phyloP scores from a whole-genome alignment of 768 basidiomycete genomes.

The Termitomyces sp. region DNA sequence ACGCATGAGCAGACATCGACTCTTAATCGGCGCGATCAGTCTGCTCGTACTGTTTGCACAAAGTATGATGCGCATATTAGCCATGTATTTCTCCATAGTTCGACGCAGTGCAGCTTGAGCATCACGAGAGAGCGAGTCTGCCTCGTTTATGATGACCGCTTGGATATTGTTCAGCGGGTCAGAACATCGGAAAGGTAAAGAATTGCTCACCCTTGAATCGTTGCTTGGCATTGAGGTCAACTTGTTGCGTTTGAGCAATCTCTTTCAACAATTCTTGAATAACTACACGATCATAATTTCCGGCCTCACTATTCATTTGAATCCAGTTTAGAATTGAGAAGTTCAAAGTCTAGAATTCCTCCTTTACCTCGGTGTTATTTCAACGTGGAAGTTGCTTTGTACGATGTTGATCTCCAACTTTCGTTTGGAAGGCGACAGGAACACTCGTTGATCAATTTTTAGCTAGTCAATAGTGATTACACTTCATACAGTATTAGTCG shows the following conservation, averaged over 20 bases:
- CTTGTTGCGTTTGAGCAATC: slow-evolving; percentile 98
- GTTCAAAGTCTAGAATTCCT: slow-evolving; percentile 11
- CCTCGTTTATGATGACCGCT: slow-evolving; percentile 99
- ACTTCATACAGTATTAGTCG: not conserved
- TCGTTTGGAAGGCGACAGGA: slow-evolving; percentile 87
- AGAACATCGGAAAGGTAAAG: not conserved
- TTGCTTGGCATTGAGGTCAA: slow-evolving; percentile 92
- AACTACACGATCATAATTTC: slow-evolving; percentile 90
- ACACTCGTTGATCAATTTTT: slow-evolving; percentile 96
- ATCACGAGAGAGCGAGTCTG: slow-evolving; percentile 90
- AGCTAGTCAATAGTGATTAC: slow-evolving; percentile 42
- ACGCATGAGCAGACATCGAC: slow-evolving; percentile 88
- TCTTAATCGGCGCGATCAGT: slow-evolving; percentile 95
- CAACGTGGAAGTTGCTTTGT: slow-evolving; percentile 96
- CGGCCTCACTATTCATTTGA: slow-evolving; percentile 71
- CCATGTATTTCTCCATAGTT: slow-evolving; percentile 99
- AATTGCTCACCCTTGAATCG: slow-evolving; percentile 80
- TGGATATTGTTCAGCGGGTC: not conserved
- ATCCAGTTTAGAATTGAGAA: not conserved
- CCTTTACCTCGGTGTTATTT: slow-evolving; percentile 88
- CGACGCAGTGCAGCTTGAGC: slow-evolving; percentile 95
- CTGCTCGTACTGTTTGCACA: slow-evolving; percentile 94
- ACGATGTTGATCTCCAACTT: slow-evolving; percentile 97
- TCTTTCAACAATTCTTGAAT: slow-evolving; percentile 97
- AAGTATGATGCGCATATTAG: slow-evolving; percentile 92